Percentiles rank a stretch among this genome's conserved stretches.
These are phyloP conservation scores for Furcasterigmium sp. DNA, from an alignment of 2,329 filamentous ascomycete species.

Conservation along the genomic window DNA sequence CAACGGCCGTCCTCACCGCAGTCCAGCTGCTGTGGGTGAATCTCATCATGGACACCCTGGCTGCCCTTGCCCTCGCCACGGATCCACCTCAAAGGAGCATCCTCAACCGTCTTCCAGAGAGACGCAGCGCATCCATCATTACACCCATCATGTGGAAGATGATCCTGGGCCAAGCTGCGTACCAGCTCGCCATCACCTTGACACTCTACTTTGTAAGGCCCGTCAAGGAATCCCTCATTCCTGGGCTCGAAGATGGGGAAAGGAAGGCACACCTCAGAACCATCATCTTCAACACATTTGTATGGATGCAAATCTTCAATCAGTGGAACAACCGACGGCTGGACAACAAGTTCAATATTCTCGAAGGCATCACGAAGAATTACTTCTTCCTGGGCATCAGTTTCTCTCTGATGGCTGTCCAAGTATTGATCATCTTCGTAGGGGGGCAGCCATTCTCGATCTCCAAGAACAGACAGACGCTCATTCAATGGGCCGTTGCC, in stretches of 20 bases:
- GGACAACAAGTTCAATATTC: constrained; percentile 93
- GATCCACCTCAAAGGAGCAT: constrained; percentile 83
- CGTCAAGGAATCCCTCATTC: constrained; percentile 12
- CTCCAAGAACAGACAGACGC: constrained; percentile 52
- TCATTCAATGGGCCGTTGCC: constrained; percentile 82
- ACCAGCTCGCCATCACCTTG: constrained; percentile 77
- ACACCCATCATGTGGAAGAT: constrained; percentile 98
- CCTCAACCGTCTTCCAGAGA: constrained; percentile 67
- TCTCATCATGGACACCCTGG: constrained; percentile 95
- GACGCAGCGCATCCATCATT: constrained; percentile 58
- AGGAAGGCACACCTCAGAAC: constrained; percentile 59
- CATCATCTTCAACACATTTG: constrained; percentile 95
- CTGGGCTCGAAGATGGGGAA: neutral
- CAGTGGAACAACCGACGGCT: constrained; percentile 94
- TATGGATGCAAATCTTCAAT: constrained; percentile 99
- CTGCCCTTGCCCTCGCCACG: constrained; percentile 81
- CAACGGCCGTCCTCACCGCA: constrained; percentile 77
- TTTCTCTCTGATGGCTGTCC: constrained; percentile 79
- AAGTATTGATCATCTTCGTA: constrained; percentile 84
- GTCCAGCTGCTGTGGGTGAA: constrained; percentile 96
- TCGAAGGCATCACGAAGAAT: constrained; percentile 81
- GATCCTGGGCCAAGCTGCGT: constrained; percentile 89
- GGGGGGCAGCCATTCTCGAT: constrained; percentile 80
- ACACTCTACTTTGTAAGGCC: constrained; percentile 72
- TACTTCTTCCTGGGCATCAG: constrained; percentile 88